Percentiles rank a stretch among this genome's conserved stretches.
Conservation (phyloP, 768 basidiomycete species). For the Kwoniella sp. region DNA sequence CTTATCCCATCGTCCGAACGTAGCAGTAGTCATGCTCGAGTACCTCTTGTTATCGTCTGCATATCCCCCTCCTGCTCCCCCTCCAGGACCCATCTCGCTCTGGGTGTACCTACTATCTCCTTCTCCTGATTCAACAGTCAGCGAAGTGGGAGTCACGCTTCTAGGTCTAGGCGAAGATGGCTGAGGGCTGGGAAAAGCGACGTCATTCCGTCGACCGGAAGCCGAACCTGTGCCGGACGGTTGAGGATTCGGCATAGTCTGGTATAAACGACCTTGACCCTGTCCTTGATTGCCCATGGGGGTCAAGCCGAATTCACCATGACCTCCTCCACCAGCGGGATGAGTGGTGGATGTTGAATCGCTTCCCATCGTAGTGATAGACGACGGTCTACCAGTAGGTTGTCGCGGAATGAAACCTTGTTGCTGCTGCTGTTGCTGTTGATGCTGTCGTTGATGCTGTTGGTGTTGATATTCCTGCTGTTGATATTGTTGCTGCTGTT, state of each 20-base stretch:
- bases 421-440: constrained; percentile 6
- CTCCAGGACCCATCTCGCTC: constrained; percentile 32
- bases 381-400: constrained; percentile 25
- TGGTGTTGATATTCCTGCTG: not conserved
- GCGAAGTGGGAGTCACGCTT: constrained; percentile 15
- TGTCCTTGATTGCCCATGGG: constrained; percentile 4
- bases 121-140: not conserved
- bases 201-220: not conserved
- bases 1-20: constrained; percentile 40
- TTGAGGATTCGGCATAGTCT: constrained; percentile 25
- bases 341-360: constrained; percentile 32
- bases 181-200: constrained; percentile 31
- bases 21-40: constrained; percentile 30
- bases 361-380: constrained; percentile 20
- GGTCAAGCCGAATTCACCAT: constrained; percentile 28
- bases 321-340: constrained; percentile 34
- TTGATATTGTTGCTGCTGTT: not conserved
- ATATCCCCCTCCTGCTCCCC: not conserved
- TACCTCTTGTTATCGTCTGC: constrained; percentile 9
- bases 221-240: not conserved
- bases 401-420: constrained; percentile 35
- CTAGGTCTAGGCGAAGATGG: constrained; percentile 16
- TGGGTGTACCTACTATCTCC: constrained; percentile 5
- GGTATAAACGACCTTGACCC: constrained; percentile 20
- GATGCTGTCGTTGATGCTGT: not conserved